Evolutionary conservation across 257 asterid genomes (phyloP).

Genomic region (Plectranthus barbatus): DNA sequence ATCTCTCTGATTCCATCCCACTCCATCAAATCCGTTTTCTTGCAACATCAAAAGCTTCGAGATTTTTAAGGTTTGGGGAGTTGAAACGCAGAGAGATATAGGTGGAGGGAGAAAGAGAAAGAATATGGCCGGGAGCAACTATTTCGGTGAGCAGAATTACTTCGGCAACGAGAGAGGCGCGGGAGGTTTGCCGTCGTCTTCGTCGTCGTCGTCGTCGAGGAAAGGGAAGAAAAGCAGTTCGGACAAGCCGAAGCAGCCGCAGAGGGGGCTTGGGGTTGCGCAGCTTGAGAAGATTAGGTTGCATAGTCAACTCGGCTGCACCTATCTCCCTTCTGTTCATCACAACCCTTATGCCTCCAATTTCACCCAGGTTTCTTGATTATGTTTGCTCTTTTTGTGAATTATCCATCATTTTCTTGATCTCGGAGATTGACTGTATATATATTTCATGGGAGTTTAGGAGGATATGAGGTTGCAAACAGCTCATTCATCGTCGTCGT

Average conservation of each 20-base stretch:
- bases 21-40: slow-evolving; percentile 13
- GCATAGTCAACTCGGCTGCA: slow-evolving; percentile 59
- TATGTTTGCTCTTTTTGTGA: background rate
- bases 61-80: no score
- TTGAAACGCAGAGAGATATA: no score
- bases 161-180: slow-evolving; percentile 29
- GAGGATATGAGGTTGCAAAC: slow-evolving; percentile 61
- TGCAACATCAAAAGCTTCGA: background rate
- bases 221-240: slow-evolving; percentile 56
- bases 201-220: slow-evolving; percentile 36
- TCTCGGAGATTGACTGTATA: background rate
- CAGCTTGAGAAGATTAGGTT: slow-evolving; percentile 90
- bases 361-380: slow-evolving; percentile 34
- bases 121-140: slow-evolving; percentile 62
- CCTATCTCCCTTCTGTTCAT: slow-evolving; percentile 34
- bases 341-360: slow-evolving; percentile 38
- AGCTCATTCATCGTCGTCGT: slow-evolving; percentile 38
- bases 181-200: slow-evolving; percentile 27
- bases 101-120: no score
- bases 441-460: slow-evolving; percentile 27
- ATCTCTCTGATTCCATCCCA: slow-evolving; percentile 41
- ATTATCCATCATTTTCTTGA: background rate
- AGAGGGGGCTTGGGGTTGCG: slow-evolving; percentile 90
- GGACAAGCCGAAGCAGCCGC: slow-evolving; percentile 85
- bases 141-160: slow-evolving; percentile 46